Evolutionary conservation across 164 flowering plant species (phyloP), one percentile per base, ranked within the genome.

Genomic region (Berberis thunbergii): DNA sequence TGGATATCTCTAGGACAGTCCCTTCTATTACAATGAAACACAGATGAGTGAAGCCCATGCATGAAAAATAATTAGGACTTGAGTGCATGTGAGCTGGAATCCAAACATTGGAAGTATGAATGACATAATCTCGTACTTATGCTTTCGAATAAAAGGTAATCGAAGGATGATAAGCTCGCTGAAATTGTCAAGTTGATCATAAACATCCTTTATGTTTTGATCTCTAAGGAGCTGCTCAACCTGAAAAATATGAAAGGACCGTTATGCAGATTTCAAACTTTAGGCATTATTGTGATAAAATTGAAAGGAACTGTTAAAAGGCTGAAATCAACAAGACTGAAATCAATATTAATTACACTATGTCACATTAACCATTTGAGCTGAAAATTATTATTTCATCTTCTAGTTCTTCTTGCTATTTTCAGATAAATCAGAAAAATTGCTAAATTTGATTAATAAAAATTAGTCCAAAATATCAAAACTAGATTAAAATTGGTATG

Each of bases 1-100:
- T 80, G 83, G 44, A 93, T 75, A 54, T 86, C 96, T 76, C 86
- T 77, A 1, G 97, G 96, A 59, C 77, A 76, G 66, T 90, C 91
- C 84, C 97, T 90, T 26, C 26, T 26, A 26, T 26, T 26, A 26
- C 26, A 26, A 26, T 26, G 26, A 26, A 26, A 26, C 26, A 26
- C 26, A 26, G 26, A 26, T 26, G 26, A 26, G 26, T 26, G 26
- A 26, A 26, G 26, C 26, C 26, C 26, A 26, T 26, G 26, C 26
- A 26, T 26, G 26, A 26, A 26, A 26, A 26, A 26, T 26, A 26
- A 26, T 26, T 26, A 26, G 26, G 26, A 26, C 26, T 26, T 26
- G 26, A 26, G 26, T 26, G n/a, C n/a, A n/a, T n/a, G 26, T 26
- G 26, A 26, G 26, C 26, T 26, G 26, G 26, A 26, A 26, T 26